These are phyloP conservation scores for Monilinia fructigena DNA, from an alignment of 2,329 filamentous ascomycete genomes.

Conservation along the genomic window DNA sequence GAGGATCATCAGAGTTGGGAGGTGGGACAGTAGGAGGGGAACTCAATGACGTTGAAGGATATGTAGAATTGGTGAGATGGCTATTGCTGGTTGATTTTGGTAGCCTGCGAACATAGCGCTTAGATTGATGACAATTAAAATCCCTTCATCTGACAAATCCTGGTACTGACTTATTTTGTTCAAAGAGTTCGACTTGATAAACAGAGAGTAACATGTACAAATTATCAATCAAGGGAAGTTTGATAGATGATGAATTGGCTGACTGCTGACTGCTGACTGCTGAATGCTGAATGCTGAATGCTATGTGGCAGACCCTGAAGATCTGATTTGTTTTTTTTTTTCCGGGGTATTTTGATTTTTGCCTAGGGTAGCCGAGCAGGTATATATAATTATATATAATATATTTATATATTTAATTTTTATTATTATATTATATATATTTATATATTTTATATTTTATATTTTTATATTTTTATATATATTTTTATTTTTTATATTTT, in stretches of 20 bases:
- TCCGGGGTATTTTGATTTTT: too few relatives aligned
- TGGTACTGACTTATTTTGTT: background rate
- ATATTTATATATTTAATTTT: too few relatives aligned
- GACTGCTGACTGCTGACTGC: background rate
- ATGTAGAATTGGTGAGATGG: slow-evolving; percentile 5
- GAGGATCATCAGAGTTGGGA: slow-evolving; percentile 21
- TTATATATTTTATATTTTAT: too few relatives aligned
- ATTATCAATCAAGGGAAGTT: background rate
- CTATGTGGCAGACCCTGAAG: too few relatives aligned
- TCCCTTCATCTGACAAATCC: background rate
- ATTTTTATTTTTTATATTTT: too few relatives aligned
- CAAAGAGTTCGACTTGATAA: background rate
- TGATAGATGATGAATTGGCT: background rate
- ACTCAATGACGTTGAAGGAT: slow-evolving; percentile 17
- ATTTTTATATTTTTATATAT: too few relatives aligned
- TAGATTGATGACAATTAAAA: background rate
- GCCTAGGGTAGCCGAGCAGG: too few relatives aligned
- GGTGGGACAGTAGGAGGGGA: slow-evolving; percentile 19
- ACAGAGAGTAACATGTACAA: background rate
- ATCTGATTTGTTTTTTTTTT: too few relatives aligned
- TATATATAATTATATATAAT: too few relatives aligned
- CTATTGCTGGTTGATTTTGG: slow-evolving; percentile 14
- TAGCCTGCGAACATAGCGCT: slow-evolving; percentile 21
- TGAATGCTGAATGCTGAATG: too few relatives aligned
- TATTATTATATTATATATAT: too few relatives aligned